Conservation (phyloP, 441 rosid species). For the Biscutella laevigata region DNA sequence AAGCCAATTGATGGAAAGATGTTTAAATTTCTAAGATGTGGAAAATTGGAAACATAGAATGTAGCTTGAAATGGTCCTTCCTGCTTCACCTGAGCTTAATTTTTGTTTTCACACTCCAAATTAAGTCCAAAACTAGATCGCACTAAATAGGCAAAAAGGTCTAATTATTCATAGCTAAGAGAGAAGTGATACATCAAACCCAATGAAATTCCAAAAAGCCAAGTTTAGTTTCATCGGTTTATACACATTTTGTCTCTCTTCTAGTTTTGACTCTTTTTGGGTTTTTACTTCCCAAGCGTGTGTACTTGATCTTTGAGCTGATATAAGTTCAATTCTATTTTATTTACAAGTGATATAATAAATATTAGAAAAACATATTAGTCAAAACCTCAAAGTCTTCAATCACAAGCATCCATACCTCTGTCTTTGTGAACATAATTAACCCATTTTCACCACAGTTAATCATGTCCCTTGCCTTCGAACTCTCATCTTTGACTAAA, state of each 20-base stretch:
- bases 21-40: background rate
- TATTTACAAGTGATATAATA: too few species aligned
- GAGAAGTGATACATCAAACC: constrained; percentile 38
- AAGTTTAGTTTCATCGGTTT: constrained; percentile 48
- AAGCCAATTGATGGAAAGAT: background rate
- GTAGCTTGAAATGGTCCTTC: constrained; percentile 22
- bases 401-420: constrained; percentile 53
- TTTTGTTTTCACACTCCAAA: too few species aligned
- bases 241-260: constrained; percentile 55
- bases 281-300: constrained; percentile 63
- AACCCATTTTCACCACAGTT: constrained; percentile 21
- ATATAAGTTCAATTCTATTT: too few species aligned
- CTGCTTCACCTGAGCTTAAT: constrained; percentile 20
- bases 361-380: constrained; percentile 11
- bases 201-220: constrained; percentile 56
- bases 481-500: constrained; percentile 11
- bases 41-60: constrained; percentile 20
- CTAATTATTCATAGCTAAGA: constrained; percentile 46
- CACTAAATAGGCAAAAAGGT: constrained; percentile 48
- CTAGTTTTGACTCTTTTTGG: constrained; percentile 39
- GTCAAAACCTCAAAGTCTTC: constrained; percentile 43
- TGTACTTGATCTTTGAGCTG: constrained; percentile 27
- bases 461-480: constrained; percentile 9
- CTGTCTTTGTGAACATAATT: constrained; percentile 46
- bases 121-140: constrained; percentile 26